These are phyloP conservation scores for Cytospora schulzeri DNA, from an alignment of 2,329 filamentous ascomycete genomes.

Conservation along the genomic window DNA sequence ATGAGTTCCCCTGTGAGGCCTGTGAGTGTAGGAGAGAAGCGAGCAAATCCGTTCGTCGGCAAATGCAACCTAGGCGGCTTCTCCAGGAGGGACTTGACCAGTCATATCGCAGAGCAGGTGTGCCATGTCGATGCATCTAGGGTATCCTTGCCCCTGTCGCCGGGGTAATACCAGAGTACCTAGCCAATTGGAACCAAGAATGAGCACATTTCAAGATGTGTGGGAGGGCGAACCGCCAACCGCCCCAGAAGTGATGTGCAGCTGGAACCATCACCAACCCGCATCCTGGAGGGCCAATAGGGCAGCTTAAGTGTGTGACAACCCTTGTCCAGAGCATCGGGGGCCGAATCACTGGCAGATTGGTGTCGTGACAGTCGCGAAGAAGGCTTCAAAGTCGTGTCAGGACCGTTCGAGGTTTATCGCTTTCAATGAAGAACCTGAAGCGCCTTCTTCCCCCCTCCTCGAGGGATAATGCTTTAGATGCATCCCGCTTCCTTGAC, in stretches of 20 bases:
- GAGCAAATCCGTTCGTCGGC: conserved; percentile 7
- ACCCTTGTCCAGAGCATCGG: neutral
- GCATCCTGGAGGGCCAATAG: conserved; percentile 10
- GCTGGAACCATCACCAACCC: conserved; percentile 10
- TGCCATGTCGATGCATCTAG: conserved; percentile 17
- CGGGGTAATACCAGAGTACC: neutral
- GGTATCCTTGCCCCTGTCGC: conserved; percentile 21
- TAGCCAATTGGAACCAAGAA: conserved; percentile 7
- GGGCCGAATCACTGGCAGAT: neutral
- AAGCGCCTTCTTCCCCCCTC: neutral
- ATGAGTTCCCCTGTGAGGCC: neutral
- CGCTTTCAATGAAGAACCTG: neutral
- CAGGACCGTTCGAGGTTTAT: conserved; percentile 15
- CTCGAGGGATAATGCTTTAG: neutral
- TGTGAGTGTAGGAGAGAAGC: neutral
- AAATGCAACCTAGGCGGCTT: conserved; percentile 16
- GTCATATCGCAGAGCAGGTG: conserved; percentile 8
- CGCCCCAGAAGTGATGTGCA: neutral
- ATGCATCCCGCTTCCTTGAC: too few species aligned
- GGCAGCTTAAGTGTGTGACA: conserved; percentile 14
- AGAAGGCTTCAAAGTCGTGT: neutral
- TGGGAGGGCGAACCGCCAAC: conserved; percentile 23
- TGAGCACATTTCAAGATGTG: conserved; percentile 1
- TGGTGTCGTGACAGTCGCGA: neutral
- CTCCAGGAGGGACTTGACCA: conserved; percentile 13